Conservation (phyloP, 2,329 filamentous ascomycete genomes). For the Nigrospora sphaerica region DNA sequence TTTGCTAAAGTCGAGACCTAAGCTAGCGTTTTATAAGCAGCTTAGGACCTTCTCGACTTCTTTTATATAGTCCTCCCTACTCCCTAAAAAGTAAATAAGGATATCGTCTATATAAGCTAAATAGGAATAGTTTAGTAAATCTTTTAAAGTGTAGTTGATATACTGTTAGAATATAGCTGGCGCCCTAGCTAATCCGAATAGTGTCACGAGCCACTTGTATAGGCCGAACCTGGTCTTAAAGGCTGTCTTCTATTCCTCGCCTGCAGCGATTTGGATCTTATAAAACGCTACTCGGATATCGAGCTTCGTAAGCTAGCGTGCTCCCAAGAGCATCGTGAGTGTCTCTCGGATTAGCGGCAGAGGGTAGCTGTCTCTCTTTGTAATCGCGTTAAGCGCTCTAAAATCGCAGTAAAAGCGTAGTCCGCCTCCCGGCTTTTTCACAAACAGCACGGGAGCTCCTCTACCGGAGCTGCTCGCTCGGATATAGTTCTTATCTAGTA, state of each 20-base stretch:
- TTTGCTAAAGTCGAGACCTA: neutral
- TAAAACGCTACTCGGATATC: too few species aligned
- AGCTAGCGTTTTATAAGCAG: neutral
- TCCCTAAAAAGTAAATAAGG: neutral
- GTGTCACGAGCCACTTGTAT: constrained; percentile 26
- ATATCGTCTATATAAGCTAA: too few species aligned
- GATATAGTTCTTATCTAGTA: neutral
- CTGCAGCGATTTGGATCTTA: too few species aligned
- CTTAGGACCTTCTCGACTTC: too few species aligned
- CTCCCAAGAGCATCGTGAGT: too few species aligned
- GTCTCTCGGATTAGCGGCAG: too few species aligned
- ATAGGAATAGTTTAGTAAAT: too few species aligned
- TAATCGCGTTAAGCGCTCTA: too few species aligned
- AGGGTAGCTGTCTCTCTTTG: too few species aligned
- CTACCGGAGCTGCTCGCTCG: neutral
- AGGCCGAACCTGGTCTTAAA: constrained; percentile 23
- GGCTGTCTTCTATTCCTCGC: constrained; percentile 20
- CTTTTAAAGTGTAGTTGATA: too few species aligned
- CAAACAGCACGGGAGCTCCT: constrained; percentile 20
- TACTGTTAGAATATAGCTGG: neutral
- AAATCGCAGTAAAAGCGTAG: constrained; percentile 25
- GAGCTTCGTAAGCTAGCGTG: too few species aligned
- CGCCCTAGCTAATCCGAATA: constrained; percentile 7
- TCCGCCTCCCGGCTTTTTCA: constrained; percentile 19
- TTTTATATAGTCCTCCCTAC: too few species aligned